Evolutionary conservation across 352 stramenopile genomes (phyloP).

Genomic region (Phytophthora fragariaefolia): DNA sequence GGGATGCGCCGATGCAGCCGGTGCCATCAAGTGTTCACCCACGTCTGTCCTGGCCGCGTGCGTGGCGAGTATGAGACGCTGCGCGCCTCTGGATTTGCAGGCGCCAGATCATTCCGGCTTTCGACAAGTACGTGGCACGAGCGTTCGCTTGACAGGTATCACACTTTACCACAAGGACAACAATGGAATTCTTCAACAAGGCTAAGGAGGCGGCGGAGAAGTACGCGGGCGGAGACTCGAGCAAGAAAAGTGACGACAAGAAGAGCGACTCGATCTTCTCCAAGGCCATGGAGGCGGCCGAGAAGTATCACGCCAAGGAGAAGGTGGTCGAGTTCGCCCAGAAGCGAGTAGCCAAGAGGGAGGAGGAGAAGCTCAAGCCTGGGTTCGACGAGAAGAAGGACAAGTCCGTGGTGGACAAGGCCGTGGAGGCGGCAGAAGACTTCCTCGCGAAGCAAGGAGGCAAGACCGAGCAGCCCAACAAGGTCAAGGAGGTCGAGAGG

Average conservation of each 20-base stretch:
- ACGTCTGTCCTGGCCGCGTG: constrained; percentile 23
- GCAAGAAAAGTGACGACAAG: constrained; percentile 21
- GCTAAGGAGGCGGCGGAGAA: constrained; percentile 32
- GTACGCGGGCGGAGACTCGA: constrained; percentile 21
- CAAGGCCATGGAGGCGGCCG: constrained; percentile 26
- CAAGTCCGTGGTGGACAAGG: constrained; percentile 34
- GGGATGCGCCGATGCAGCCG: background rate
- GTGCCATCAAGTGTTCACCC: constrained; percentile 21
- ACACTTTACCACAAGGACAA: background rate
- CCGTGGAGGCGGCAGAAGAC: constrained; percentile 27
- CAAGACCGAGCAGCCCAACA: background rate
- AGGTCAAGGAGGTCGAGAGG: background rate
- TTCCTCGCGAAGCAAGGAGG: constrained; percentile 34
- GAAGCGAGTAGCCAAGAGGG: constrained; percentile 30
- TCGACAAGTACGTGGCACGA: constrained; percentile 13
- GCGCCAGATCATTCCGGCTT: constrained; percentile 11
- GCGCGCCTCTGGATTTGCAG: constrained; percentile 13
- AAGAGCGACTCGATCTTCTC: constrained; percentile 27
- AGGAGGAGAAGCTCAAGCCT: constrained; percentile 28
- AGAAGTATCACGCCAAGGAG: constrained; percentile 40
- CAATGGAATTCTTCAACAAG: constrained; percentile 40
- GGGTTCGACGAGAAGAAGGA: constrained; percentile 32
- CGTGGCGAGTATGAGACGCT: constrained; percentile 13
- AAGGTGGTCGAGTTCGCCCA: constrained; percentile 34
- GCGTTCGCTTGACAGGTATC: background rate